Base-by-base conservation (phyloP, 225 moss, liverwort and hornwort species). In the Polytrichum formosum region DNA sequence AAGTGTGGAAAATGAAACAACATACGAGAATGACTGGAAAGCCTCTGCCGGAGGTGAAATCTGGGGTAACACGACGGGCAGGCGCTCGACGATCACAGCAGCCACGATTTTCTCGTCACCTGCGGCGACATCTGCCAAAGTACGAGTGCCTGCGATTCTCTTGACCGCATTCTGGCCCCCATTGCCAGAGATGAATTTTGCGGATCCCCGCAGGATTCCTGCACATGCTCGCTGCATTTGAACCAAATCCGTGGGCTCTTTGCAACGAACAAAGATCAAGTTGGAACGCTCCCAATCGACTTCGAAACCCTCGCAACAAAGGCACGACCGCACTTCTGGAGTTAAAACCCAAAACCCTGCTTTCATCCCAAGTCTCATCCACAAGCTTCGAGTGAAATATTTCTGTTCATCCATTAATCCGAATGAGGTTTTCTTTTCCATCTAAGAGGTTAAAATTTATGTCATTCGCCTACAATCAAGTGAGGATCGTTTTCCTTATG, bases 61-160 rank as follows among this genome's bases (percentile, higher is more conserved):
- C 13, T 86, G 78, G 5, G 92, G 91, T 55, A 98, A 74, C 63
- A 98, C 90, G 7, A 91, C 90, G 16, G 97, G 94, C 19, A 94
- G 87, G 9, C 97, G 92, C 83, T 98, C 97, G 72, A 98, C 60
- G 28, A 98, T 90, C 26, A 98, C 91, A 5, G 94, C 88, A 26
- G 94, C 92, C 8, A 92, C 72, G 64, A 94, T 88, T 56, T 83
- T 91, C 64, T 92, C 92, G 4, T 68, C 67, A 10, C 35, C 1
- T 19, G 10, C 54, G 26, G 46, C 67, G 67, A 8, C 20, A 2
- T 70, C 53, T 5, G 35, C 26, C 13, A 68, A 54, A 2, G 25
- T 54, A 31, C 30, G 26, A 22, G 70, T 67, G 56, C 31, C 70
- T 56, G 63, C 27, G 56, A 61, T 73, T 16, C 80, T 64, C 56